Base-by-base conservation (phyloP, 768 basidiomycete genomes). In the Tylopilus subfusipes region DNA sequence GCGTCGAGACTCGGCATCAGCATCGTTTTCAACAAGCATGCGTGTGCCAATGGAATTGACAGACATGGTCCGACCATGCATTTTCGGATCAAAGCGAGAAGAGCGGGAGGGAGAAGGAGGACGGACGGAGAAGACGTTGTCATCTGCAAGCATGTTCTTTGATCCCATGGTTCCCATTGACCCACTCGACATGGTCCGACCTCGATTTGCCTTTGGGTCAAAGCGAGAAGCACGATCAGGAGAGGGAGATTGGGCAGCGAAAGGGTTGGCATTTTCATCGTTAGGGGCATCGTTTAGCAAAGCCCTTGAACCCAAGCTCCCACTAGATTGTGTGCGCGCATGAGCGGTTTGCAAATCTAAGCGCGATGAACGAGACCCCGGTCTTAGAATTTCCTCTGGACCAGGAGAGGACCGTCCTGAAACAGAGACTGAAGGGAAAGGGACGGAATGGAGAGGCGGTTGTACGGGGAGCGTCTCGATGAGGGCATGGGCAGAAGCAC, bases 21-120 rank as follows among this genome's bases (percentile, higher is more conserved):
- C 76, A 52, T 82, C 83, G 55, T 82, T 78, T 44, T 85, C 84
- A 38, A 82, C 70, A 51, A 85, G 73, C 63, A 84, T 75, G 43
- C 80, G 80, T 27, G 88, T 84, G 8, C 83, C 86, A 68, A 85
- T 68, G 1, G 89, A 86, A 7, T 78, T 82, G 54, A 81, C 82
- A 4, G 88, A 90, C 54, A 76, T 54, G 9, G 85, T 82, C 31
- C 86, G 81, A 27, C 76, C 74, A 64, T 80, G 83, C n/a, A 71
- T 72, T 67, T 91, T 92, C n/a, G 90, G 89, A 68, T 93, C 91
- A 66, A 93, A 90, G 30, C 84, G 80, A 19, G 88, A 90, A 22
- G 82, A 78, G 40, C 82, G 78, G 10, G 80, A 71, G 11, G 75
- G 71, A n/a, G 79, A 80, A 22, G 85, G 84, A 38, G 85, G 81